A percentile compares a stretch with the other conserved stretches of the same genome.
Evolutionary conservation across 768 basidiomycete species (phyloP).

Genomic region (Amanita thiersii): DNA sequence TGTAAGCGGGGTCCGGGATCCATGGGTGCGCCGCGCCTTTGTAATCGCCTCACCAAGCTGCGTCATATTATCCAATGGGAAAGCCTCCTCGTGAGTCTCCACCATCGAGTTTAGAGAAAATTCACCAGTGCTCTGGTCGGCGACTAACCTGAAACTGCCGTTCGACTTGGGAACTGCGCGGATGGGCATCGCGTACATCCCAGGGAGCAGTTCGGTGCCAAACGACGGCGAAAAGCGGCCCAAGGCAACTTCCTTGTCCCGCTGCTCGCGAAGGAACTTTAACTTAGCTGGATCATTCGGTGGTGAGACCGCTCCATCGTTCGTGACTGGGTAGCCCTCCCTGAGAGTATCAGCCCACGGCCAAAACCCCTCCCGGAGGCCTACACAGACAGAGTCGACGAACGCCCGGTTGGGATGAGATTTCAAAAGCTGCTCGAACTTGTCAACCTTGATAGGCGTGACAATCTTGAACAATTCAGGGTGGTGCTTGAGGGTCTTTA

Average conservation of each 20-base stretch:
- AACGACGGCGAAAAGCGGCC: slow-evolving; percentile 19
- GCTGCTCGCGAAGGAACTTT: slow-evolving; percentile 17
- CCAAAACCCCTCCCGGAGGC: slow-evolving; percentile 33
- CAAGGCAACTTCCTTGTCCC: slow-evolving; percentile 13
- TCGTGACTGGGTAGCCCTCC: slow-evolving; percentile 12
- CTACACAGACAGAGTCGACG: slow-evolving; percentile 21
- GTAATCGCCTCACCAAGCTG: slow-evolving; percentile 9
- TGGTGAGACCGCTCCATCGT: slow-evolving; percentile 12
- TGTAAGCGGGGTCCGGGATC: neutral
- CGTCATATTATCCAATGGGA: slow-evolving; percentile 12
- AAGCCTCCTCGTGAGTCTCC: neutral
- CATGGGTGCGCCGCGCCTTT: slow-evolving; percentile 4
- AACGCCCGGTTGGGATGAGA: slow-evolving; percentile 34
- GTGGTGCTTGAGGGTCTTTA: slow-evolving; percentile 16
- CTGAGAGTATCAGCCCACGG: slow-evolving; percentile 24
- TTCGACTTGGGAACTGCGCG: slow-evolving; percentile 24
- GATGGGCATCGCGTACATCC: slow-evolving; percentile 26
- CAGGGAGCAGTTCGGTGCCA: slow-evolving; percentile 22
- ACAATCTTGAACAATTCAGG: slow-evolving; percentile 27
- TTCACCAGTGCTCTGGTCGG: slow-evolving; percentile 24
- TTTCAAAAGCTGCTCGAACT: slow-evolving; percentile 11
- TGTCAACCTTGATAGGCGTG: slow-evolving; percentile 17
- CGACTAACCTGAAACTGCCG: slow-evolving; percentile 25
- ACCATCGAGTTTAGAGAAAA: slow-evolving; percentile 22
- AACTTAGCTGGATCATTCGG: slow-evolving; percentile 10